Conservation (phyloP, 805 yeast species). For the Starmerella bacillaris region DNA sequence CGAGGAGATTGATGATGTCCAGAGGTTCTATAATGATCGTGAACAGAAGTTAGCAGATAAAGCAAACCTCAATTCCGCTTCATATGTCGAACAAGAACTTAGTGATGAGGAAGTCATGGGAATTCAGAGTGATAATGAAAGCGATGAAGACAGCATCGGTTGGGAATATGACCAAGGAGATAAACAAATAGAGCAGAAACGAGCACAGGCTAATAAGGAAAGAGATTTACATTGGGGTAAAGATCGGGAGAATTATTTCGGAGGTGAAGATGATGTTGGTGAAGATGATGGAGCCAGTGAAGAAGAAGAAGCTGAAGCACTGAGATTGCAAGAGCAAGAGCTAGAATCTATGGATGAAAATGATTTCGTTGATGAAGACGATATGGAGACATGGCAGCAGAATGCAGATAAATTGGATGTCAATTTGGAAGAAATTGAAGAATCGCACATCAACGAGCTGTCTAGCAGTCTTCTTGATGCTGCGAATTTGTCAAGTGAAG, state of each 20-base stretch:
- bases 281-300: conserved; percentile 64
- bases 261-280: conserved; percentile 27
- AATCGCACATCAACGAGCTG: neutral
- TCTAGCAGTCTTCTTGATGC: conserved; percentile 27
- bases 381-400: conserved; percentile 63
- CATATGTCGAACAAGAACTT: conserved; percentile 21
- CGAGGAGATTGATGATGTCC: conserved; percentile 16
- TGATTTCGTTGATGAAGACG: conserved; percentile 58
- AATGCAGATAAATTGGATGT: conserved; percentile 33
- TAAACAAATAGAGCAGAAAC: conserved; percentile 17
- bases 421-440: conserved; percentile 22
- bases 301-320: conserved; percentile 71
- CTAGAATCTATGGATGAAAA: conserved; percentile 55
- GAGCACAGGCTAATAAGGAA: conserved; percentile 4
- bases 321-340: conserved; percentile 67
- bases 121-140: conserved; percentile 19
- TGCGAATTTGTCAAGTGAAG: conserved; percentile 33
- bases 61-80: conserved; percentile 10
- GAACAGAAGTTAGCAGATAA: conserved; percentile 8
- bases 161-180: conserved; percentile 35
- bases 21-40: conserved; percentile 11
- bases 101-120: conserved; percentile 43
- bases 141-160: conserved; percentile 26
- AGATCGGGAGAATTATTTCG: conserved; percentile 28
- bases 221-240: conserved; percentile 27